Evolutionary conservation across 352 stramenopile genomes (phyloP), one percentile per base, ranked within the genome.

Genomic region (Peronospora belbahrii): DNA sequence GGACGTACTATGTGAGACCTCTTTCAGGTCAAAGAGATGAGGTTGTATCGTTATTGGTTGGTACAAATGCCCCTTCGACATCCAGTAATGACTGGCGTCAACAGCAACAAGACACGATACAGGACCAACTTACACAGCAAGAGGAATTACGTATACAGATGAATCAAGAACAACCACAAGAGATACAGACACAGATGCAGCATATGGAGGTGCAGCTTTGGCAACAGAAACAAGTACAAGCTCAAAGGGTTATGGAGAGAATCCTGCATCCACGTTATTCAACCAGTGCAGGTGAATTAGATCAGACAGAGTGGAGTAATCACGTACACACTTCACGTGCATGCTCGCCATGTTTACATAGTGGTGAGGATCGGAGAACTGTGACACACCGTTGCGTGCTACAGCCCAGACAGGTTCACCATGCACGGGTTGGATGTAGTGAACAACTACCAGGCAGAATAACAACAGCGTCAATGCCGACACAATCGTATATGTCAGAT

Each of bases 51-150:
- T 7, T 41, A 38, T 35, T 57, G 25, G 25, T 46, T 40, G 52
- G 13, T 33, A 50, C 52, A 34, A 35, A 44, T 23, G 9, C 22
- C 20, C 46, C 60, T 1, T 56, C 50, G 17, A 59, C 36, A 6
- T 35, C 19, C 1, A 58, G 37, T 32, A 30, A 41, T 13, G 57
- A 67, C 15, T 62, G 63, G 49, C 55, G 49, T 6, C 19, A 15
- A 28, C 32, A 57, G 28, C 58, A 64, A 15, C 55, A 72, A 11
- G n/a, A 20, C 9, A n/a, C 34, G 36, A 62, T 60, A 19, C 50
- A 52, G 28, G 36, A 48, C 1, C 58, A 64, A 11, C 43, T 74
- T 2, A 24, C 62, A 38, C 40, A 61, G 22, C 18, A 59, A 24
- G 42, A 31, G 4, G 28, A 59, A 6, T 13, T 60, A 17, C 22